Evolutionary conservation across 176 grass and related monocot genomes (phyloP).

Genomic region (Areca catechu): DNA sequence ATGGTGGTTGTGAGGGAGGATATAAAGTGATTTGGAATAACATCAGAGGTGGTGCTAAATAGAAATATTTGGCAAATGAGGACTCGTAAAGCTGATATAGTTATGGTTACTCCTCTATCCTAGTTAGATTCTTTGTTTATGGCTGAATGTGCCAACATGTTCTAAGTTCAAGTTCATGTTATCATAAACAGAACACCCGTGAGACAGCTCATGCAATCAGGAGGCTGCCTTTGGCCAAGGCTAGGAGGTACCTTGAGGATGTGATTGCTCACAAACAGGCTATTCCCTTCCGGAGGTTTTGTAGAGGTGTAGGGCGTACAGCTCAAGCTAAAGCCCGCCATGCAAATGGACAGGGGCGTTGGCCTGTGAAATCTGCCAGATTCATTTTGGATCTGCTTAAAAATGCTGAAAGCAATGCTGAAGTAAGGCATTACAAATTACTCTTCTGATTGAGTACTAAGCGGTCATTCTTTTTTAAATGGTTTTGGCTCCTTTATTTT

Average conservation of each 20-base stretch:
- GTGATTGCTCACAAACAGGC: conserved; percentile 88
- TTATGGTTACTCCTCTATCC: too few species aligned
- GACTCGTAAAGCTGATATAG: too few species aligned
- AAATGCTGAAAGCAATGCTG: conserved; percentile 78
- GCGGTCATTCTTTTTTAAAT: background rate
- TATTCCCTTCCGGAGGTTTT: conserved; percentile 80
- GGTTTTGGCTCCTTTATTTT: background rate
- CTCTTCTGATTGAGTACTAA: background rate
- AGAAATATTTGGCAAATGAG: too few species aligned
- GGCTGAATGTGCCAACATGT: too few species aligned
- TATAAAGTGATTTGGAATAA: too few species aligned
- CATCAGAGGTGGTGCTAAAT: too few species aligned
- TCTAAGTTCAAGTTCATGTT: too few species aligned
- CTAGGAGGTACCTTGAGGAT: conserved; percentile 86
- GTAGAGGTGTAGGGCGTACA: conserved; percentile 67
- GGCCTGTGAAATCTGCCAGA: conserved; percentile 67
- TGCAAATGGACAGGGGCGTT: conserved; percentile 76
- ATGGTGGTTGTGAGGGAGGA: too few species aligned
- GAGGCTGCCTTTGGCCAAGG: conserved; percentile 51
- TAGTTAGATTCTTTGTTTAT: too few species aligned
- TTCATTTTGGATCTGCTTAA: conserved; percentile 86
- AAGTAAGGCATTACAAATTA: background rate
- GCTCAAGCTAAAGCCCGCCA: conserved; percentile 69
- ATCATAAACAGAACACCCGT: conserved; percentile 51
- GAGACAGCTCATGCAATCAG: conserved; percentile 68